These are phyloP conservation scores for Cyanidioschyzon merolae DNA, from an alignment of 23 red algal species.

Conservation along the genomic window DNA sequence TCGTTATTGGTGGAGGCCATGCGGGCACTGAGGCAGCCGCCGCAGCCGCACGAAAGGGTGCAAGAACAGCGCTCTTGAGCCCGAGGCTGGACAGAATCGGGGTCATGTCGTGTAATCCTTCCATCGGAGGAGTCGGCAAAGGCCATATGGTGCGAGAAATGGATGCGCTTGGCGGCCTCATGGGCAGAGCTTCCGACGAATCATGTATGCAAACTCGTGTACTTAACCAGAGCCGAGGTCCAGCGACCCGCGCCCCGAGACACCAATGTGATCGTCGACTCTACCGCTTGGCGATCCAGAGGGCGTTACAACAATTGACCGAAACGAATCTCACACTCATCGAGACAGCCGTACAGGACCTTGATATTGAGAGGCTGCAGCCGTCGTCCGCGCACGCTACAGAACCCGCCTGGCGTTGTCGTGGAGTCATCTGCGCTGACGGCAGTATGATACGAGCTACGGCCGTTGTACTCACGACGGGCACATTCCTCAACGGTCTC, in stretches of 20 bases:
- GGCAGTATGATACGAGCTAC: slow-evolving; percentile 14
- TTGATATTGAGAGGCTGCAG: neutral
- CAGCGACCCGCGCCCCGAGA: slow-evolving; percentile 40
- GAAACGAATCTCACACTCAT: neutral
- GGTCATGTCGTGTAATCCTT: slow-evolving; percentile 57
- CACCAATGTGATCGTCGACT: slow-evolving; percentile 39
- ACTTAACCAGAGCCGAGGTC: slow-evolving; percentile 37
- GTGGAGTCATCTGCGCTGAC: slow-evolving; percentile 5
- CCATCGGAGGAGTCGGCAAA: slow-evolving; percentile 56
- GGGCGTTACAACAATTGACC: slow-evolving; percentile 21
- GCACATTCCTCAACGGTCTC: slow-evolving; percentile 61
- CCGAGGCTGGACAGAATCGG: slow-evolving; percentile 35
- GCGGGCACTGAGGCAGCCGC: slow-evolving; percentile 53
- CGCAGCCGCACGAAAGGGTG: slow-evolving; percentile 41
- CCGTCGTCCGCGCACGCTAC: neutral
- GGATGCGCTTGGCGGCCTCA: slow-evolving; percentile 59
- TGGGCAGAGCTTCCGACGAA: slow-evolving; percentile 35
- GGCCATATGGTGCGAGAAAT: slow-evolving; percentile 66
- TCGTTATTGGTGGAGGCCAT: slow-evolving; percentile 57
- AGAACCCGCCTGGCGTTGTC: slow-evolving; percentile 32
- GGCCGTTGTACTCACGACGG: slow-evolving; percentile 45
- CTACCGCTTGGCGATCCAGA: slow-evolving; percentile 38
- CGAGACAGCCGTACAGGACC: slow-evolving; percentile 1
- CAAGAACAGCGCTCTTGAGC: slow-evolving; percentile 36
- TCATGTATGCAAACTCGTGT: slow-evolving; percentile 48